Evolutionary conservation across 495 filamentous ascomycete species (phyloP), one percentile per base, ranked within the genome.

Genomic region (Neurospora hispaniola): DNA sequence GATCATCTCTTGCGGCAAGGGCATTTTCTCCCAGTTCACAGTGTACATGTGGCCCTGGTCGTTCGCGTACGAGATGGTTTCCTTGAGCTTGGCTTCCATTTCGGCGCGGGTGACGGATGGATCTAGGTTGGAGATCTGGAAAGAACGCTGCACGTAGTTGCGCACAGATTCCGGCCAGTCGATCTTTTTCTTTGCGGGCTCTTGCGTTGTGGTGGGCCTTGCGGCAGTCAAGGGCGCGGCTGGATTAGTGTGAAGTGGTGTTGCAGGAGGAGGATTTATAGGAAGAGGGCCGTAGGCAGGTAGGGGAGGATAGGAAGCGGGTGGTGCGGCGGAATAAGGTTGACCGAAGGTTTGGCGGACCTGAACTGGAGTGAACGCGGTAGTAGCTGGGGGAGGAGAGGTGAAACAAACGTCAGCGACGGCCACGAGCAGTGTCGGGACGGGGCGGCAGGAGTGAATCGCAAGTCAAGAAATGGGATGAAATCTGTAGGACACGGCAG

Each of bases 1-100:
- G 48, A 99, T 90, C 82, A 97, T 87, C 71, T 91, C 82, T 81
- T 99, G 96, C 0, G 96, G 96, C n/a, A 98, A 82, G 18, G 92
- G 91, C 84, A 94, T 85, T 27, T 83, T 85, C 69, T 90, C 88
- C 96, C 96, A 99, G 84, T 98, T 88, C 74, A 92, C 87, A 18
- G 83, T 85, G 78, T 89, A 84, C 76, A 98, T 86, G 66, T 86
- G 85, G 70, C 91, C 84, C 74, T 81, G 84, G 75, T 93, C 90
- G 72, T 92, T 93, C 44, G 93, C 93, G 40, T 88, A 84, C 69
- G 91, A 91, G 76, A 99, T 98, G 76, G 93, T 89, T 31, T 91
- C 80, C 82, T 95, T 97, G 70, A 98, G 83, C 76, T 94, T 96
- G 71, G 84, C 83, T 78, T 97, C 91, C 86, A 97, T 92, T 41